Conservation (phyloP, 2,329 filamentous ascomycete genomes). For the Tolypocladium paradoxum region DNA sequence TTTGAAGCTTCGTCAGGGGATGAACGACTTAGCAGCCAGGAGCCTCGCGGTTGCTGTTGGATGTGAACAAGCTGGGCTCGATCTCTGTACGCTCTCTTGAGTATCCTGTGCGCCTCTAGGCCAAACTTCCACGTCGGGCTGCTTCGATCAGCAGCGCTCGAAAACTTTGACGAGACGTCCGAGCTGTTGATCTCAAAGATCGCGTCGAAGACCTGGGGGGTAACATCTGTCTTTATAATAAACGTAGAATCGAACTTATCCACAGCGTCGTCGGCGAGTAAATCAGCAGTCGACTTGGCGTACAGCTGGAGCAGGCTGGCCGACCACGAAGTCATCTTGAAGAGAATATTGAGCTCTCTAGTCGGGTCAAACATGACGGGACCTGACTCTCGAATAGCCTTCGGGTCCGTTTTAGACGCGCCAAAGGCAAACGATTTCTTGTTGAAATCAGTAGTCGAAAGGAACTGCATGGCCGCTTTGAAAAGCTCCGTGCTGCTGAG, state of each 20-base stretch:
- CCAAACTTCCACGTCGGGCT: slow-evolving; percentile 35
- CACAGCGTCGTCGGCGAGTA: slow-evolving; percentile 61
- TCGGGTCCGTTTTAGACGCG: slow-evolving; percentile 19
- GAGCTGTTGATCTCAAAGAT: slow-evolving; percentile 25
- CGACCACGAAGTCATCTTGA: slow-evolving; percentile 84
- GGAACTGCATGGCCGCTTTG: slow-evolving; percentile 84
- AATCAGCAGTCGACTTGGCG: slow-evolving; percentile 61
- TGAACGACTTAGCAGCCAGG: slow-evolving; percentile 18
- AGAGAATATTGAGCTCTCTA: slow-evolving; percentile 70
- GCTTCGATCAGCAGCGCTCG: slow-evolving; percentile 26
- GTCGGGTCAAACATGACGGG: slow-evolving; percentile 72
- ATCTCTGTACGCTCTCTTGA: slow-evolving; percentile 65
- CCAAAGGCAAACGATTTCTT: slow-evolving; percentile 51
- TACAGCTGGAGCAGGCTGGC: slow-evolving; percentile 64
- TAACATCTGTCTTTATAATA: slow-evolving; percentile 50
- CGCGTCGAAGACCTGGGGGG: slow-evolving; percentile 44
- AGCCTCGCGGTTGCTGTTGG: slow-evolving; percentile 21
- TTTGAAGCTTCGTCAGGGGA: slow-evolving; percentile 15
- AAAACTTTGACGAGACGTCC: slow-evolving; percentile 14
- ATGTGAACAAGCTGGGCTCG: slow-evolving; percentile 60
- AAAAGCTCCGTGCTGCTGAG: slow-evolving; percentile 90
- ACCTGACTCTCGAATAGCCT: slow-evolving; percentile 29
- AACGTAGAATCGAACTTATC: slow-evolving; percentile 83
- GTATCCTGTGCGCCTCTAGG: slow-evolving; percentile 48
- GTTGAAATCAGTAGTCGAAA: slow-evolving; percentile 62